A percentile compares a stretch with the other conserved stretches of the same genome.
phyloP scores from a whole-genome alignment of 352 stramenopile genomes.

The Phytophthora boehmeriae region DNA sequence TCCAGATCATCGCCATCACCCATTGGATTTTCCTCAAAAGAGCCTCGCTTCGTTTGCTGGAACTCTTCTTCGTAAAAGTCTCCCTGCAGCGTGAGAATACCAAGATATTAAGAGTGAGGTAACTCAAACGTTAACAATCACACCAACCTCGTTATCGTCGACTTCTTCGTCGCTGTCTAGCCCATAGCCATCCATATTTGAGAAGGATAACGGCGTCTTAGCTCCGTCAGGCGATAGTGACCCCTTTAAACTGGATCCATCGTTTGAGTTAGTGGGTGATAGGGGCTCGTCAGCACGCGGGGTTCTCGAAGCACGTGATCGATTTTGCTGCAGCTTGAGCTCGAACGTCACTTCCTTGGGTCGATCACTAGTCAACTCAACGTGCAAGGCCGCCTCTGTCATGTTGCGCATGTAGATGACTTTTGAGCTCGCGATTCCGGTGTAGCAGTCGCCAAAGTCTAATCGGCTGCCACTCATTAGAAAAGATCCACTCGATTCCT shows the following conservation, averaged over 20 bases:
- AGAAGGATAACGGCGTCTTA: constrained; percentile 60
- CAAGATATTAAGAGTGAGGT: constrained; percentile 7
- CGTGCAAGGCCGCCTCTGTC: constrained; percentile 81
- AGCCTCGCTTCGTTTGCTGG: constrained; percentile 61
- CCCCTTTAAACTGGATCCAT: constrained; percentile 71
- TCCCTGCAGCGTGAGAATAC: constrained; percentile 31
- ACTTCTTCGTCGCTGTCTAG: constrained; percentile 86
- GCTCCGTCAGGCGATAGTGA: constrained; percentile 66
- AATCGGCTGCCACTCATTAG: constrained; percentile 88
- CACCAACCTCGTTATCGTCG: constrained; percentile 83
- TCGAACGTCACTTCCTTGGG: constrained; percentile 91
- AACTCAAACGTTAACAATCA: not conserved
- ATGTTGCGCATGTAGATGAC: constrained; percentile 85
- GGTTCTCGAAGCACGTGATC: constrained; percentile 58
- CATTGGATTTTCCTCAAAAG: constrained; percentile 79
- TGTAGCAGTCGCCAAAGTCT: constrained; percentile 91
- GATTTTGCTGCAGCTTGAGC: constrained; percentile 83
- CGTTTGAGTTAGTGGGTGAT: constrained; percentile 77
- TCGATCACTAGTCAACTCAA: constrained; percentile 85
- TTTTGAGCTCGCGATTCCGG: constrained; percentile 83
- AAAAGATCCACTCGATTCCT: constrained; percentile 81
- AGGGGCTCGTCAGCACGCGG: constrained; percentile 68
- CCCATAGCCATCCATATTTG: constrained; percentile 63
- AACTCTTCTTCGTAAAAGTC: constrained; percentile 87
- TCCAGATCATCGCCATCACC: constrained; percentile 82